Evolutionary conservation across 768 basidiomycete species (phyloP), one percentile per base, ranked within the genome.

Genomic region (Termitomyces sp.): DNA sequence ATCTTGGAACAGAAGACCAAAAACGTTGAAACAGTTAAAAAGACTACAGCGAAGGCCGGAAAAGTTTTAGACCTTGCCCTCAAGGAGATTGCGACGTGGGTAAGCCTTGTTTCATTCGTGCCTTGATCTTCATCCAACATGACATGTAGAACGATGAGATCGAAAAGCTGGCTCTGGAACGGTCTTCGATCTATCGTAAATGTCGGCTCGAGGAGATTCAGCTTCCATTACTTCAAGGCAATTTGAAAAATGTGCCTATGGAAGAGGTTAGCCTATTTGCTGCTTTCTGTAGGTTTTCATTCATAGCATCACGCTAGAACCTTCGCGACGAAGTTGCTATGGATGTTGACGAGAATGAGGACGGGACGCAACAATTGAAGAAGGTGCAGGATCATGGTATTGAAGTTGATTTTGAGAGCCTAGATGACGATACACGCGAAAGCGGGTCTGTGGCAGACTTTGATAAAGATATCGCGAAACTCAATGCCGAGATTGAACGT

Each of bases 201-300:
- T 98, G 96, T 71, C 84, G 94, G 61, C 78, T 99, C 45, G 97
- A 99, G 61, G 94, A 97, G 65, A 88, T 98, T 63, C 81, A 81
- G 58, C 70, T 99, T 18, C 94, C 96, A 0, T 74, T 98, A 13
- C 63, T 79, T 14, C 70, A 80, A 55, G 97, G 96, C 6, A 81
- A 84, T 65, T 74, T 98, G 55, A 87, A 84, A 70, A 83, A 90
- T 63, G 92, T 98, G 2, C 91, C 96, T 0, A 90, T 98, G 84
- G 94, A 98, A 67, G 97, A 98, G 84, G 94, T 92, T 49, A 41
- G 76, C 63, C 5, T 20, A n/a, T 49, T 14, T 16, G 5, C 32
- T 11, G 14, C 32, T 35, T 26, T 49, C n/a, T 33, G 30, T 38
- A 18, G 46, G 10, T 13, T 44, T 9, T 50, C 32, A 28, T 55